These are phyloP conservation scores for Cercospora zeae-maydis DNA, from an alignment of 2,329 filamentous ascomycete species.

Conservation along the genomic window DNA sequence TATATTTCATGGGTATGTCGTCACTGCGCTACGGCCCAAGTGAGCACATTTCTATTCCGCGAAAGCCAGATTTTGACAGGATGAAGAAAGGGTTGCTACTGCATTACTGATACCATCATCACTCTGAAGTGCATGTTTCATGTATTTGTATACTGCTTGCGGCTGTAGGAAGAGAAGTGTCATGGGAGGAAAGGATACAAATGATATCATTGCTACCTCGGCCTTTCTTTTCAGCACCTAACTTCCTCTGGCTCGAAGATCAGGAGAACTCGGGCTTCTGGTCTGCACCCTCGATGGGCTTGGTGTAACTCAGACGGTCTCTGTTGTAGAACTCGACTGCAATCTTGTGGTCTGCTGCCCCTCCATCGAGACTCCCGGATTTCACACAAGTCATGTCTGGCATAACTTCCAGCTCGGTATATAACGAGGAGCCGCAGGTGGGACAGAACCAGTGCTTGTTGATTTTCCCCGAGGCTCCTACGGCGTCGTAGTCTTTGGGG, in stretches of 20 bases:
- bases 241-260: background rate
- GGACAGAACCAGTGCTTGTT: constrained; percentile 57
- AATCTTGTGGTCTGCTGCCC: constrained; percentile 41
- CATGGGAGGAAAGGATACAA: background rate
- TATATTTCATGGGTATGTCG: background rate
- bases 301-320: constrained; percentile 48
- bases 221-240: background rate
- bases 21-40: background rate
- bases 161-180: background rate
- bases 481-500: constrained; percentile 48
- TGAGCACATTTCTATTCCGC: background rate
- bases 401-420: constrained; percentile 54
- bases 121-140: background rate
- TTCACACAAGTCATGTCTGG: constrained; percentile 51
- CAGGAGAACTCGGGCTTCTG: constrained; percentile 42
- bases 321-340: constrained; percentile 54
- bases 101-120: background rate
- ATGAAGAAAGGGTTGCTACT: background rate
- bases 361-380: constrained; percentile 51
- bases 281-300: constrained; percentile 45
- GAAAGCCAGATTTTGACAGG: background rate
- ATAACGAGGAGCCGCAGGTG: constrained; percentile 51
- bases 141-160: background rate
- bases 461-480: constrained; percentile 51
- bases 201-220: background rate